Conservation (phyloP, 1,284 basidiomycete species). For the Microbotryomycetes sp. region DNA sequence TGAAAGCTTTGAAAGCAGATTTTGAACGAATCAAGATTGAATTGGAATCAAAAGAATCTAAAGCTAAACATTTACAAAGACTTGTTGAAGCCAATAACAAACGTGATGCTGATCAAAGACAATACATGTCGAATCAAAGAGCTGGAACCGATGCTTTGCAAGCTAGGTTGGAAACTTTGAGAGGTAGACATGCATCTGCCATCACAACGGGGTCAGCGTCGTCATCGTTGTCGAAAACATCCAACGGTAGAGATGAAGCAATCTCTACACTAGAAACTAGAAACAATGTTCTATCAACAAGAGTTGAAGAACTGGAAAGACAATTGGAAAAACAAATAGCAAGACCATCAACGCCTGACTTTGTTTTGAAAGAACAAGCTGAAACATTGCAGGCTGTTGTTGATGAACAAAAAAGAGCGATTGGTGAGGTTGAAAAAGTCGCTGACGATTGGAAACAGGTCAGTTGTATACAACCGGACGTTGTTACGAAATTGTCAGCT, state of each 20-base stretch:
- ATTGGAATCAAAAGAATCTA: not conserved
- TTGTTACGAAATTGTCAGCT: too few relatives aligned
- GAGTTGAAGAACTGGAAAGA: conserved; percentile 12
- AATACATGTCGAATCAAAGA: conserved; percentile 10
- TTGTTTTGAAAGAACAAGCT: not conserved
- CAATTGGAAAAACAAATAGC: not conserved
- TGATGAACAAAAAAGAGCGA: conserved; percentile 8
- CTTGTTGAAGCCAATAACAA: conserved; percentile 4
- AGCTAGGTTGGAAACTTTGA: conserved; percentile 12
- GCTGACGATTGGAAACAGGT: conserved; percentile 24
- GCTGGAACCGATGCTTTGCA: conserved; percentile 13
- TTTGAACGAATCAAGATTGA: conserved; percentile 5
- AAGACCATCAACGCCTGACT: not conserved
- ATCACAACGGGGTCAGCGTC: not conserved
- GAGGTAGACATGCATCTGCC: not conserved
- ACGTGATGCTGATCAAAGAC: conserved; percentile 3
- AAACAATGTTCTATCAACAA: conserved; percentile 11
- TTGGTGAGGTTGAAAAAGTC: conserved; percentile 4
- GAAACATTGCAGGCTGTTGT: conserved; percentile 2
- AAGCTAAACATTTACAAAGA: conserved; percentile 1
- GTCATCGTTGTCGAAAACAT: not conserved
- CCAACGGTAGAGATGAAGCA: not conserved
- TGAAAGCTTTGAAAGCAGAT: conserved; percentile 4
- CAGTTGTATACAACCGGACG: too few relatives aligned
- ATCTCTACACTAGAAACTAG: conserved; percentile 11